These are phyloP conservation scores for Penicillium goetzii DNA, from an alignment of 495 filamentous ascomycete species.

Conservation along the genomic window DNA sequence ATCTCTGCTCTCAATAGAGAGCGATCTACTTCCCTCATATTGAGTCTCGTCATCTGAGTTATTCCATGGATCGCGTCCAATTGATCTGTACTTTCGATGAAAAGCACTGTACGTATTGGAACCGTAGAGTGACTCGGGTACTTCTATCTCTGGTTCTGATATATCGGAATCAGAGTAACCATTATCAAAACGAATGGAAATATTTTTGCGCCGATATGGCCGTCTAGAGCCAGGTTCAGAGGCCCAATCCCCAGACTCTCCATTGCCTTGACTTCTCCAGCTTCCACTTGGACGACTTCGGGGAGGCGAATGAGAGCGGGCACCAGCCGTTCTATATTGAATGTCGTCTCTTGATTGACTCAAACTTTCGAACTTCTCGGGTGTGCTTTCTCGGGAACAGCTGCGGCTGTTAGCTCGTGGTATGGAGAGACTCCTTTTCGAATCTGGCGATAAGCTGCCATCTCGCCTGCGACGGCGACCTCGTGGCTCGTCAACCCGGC, in stretches of 20 bases:
- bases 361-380: background rate
- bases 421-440: background rate
- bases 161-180: background rate
- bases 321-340: background rate
- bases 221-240: constrained; percentile 1
- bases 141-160: constrained; percentile 3
- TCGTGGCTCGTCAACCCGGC: background rate
- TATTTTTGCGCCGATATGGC: background rate
- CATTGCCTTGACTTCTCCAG: background rate
- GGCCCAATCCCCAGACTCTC: background rate
- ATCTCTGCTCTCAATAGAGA: background rate
- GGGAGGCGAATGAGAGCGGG: background rate
- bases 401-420: background rate
- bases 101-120: background rate
- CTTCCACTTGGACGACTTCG: background rate
- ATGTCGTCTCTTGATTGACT: background rate
- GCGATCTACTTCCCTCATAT: background rate
- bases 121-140: background rate
- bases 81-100: background rate
- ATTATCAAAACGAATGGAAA: background rate
- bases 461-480: constrained; percentile 7
- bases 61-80: background rate
- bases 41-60: background rate
- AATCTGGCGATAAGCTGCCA: constrained; percentile 2
- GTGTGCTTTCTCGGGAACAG: background rate